These are phyloP conservation scores for Annulohypoxylon moriforme DNA, from an alignment of 495 filamentous ascomycete species.

Conservation along the genomic window DNA sequence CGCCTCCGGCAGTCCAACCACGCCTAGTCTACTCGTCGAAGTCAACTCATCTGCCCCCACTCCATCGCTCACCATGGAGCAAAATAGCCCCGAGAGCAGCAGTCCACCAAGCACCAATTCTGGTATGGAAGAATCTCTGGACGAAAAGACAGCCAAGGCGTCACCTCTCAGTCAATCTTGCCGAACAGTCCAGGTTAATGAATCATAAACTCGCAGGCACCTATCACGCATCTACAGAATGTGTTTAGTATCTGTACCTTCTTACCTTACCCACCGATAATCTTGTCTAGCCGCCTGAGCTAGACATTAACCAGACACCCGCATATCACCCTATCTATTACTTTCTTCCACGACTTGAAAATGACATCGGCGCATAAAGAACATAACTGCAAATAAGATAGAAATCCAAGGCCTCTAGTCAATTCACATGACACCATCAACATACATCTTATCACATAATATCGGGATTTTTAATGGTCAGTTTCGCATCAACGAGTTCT, in stretches of 20 bases:
- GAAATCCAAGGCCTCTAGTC: constrained; percentile 17
- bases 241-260: neutral
- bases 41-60: constrained; percentile 65
- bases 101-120: constrained; percentile 69
- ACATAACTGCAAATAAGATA: constrained; percentile 35
- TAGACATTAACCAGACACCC: neutral
- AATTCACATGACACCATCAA: constrained; percentile 23
- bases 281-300: neutral
- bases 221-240: neutral
- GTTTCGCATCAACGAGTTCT: constrained; percentile 28
- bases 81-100: constrained; percentile 73
- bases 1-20: constrained; percentile 35
- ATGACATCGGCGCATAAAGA: constrained; percentile 20
- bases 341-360: constrained; percentile 18
- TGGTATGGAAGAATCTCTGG: constrained; percentile 58
- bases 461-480: constrained; percentile 37
- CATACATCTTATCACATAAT: constrained; percentile 43
- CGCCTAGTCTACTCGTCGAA: constrained; percentile 58
- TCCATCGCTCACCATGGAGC: constrained; percentile 68
- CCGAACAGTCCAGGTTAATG: constrained; percentile 28
- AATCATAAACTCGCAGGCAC: constrained; percentile 10
- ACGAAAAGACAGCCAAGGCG: constrained; percentile 33
- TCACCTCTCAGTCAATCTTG: constrained; percentile 14
- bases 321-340: neutral
- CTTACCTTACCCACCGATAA: neutral